Percentiles rank a stretch among this genome's conserved stretches.
phyloP scores from a whole-genome alignment of 257 asterid species.

The Lantana camara region DNA sequence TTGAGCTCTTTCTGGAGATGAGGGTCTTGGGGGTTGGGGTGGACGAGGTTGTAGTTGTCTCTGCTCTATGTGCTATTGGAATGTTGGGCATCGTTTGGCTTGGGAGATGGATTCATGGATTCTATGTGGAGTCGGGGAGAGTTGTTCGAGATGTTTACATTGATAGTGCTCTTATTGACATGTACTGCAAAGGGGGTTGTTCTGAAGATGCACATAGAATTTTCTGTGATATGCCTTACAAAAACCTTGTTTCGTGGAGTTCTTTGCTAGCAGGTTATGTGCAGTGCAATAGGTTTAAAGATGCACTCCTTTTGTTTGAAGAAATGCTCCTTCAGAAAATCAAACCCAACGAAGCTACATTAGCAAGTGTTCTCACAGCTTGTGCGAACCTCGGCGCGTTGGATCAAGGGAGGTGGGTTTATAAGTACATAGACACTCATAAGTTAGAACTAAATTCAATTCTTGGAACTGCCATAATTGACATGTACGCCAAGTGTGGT shows the following conservation, averaged over 20 bases:
- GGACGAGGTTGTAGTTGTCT: constrained; percentile 54
- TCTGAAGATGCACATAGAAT: constrained; percentile 45
- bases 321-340: constrained; percentile 41
- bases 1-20: constrained; percentile 53
- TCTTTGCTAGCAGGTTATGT: constrained; percentile 47
- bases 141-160: constrained; percentile 45
- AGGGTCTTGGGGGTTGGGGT: constrained; percentile 30
- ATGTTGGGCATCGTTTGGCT: constrained; percentile 39
- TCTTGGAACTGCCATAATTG: constrained; percentile 55
- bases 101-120: constrained; percentile 58
- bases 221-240: constrained; percentile 41
- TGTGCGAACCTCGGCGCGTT: constrained; percentile 56
- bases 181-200: constrained; percentile 52
- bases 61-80: constrained; percentile 50
- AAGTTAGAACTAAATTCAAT: constrained; percentile 33
- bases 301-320: constrained; percentile 38
- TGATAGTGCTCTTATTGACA: constrained; percentile 53
- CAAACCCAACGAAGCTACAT: constrained; percentile 40
- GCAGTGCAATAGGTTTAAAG: constrained; percentile 34
- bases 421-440: constrained; percentile 26
- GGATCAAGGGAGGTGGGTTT: constrained; percentile 49
- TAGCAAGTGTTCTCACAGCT: constrained; percentile 51
- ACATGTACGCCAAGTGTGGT: constrained; percentile 65
- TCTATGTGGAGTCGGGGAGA: constrained; percentile 48
- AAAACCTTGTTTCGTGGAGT: constrained; percentile 53